Evolutionary conservation across 352 stramenopile species (phyloP), one percentile per base, ranked within the genome.

Genomic region (Phytopythium montanum): DNA sequence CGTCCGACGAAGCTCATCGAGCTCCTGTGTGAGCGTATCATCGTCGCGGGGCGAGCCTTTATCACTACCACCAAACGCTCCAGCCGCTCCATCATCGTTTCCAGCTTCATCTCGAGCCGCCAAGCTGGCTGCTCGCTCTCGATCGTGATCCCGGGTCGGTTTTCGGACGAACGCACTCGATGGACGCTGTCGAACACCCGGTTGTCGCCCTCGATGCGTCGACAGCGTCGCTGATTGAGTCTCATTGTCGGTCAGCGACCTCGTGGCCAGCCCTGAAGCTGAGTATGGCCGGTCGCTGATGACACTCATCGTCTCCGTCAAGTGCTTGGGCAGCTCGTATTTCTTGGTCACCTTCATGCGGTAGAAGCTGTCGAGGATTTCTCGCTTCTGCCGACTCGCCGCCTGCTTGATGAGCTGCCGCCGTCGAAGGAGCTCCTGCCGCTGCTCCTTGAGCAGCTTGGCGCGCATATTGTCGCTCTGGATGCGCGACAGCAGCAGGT

Each of bases 271-370:
- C 33, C 19, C 53, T 6, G 70, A 76, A 0, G 76, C 76, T 2
- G 81, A 86, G 28, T 67, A 73, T 10, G 79, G 73, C 9, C 76
- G 64, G 12, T 64, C 62, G 26, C 53, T 21, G 5, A 33, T 26
- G 13, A 75, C 61, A 56, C 64, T 83, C 13, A 59, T 28, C 18
- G 56, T 61, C n/a, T 33, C 21, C 6, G 49, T 26, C 39, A 92
- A 44, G 49, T 90, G 66, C 44, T 83, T 76, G 10, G 79, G 77
- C 2, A 92, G 48, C 42, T 87, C 67, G 25, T 82, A 82, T 46
- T 88, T 91, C 44, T 92, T 93, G 6, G 78, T 90, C 36, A 92
- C 71, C 58, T 89, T 87, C 83, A 94, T 91, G 54, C 86, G 85
- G 64, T 92, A 76, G 51, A 94, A 92, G 49, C 69, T 88, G 14